Conservation (phyloP, 2,329 filamentous ascomycete genomes). For the Colletotrichum echinochloae region DNA sequence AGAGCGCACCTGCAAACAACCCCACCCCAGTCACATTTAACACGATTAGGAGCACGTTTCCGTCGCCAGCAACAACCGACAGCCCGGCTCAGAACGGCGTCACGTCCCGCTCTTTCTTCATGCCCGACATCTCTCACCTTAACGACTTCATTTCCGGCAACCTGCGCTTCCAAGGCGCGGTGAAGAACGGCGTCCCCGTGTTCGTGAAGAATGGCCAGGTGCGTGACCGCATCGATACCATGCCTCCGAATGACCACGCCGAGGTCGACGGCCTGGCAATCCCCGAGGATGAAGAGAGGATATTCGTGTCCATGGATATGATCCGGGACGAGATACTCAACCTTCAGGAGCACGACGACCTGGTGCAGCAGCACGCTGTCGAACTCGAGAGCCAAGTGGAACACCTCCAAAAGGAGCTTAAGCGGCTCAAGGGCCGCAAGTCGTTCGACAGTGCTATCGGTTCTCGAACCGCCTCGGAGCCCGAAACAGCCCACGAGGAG, state of each 20-base stretch:
- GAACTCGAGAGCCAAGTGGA: conserved; percentile 65
- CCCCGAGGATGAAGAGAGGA: conserved; percentile 66
- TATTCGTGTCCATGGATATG: conserved; percentile 72
- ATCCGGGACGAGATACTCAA: conserved; percentile 68
- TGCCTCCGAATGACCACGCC: conserved; percentile 56
- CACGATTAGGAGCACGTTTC: conserved; percentile 39
- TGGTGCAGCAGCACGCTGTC: conserved; percentile 66
- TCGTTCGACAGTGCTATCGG: conserved; percentile 53
- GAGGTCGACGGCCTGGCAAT: conserved; percentile 64
- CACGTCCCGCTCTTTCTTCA: conserved; percentile 64
- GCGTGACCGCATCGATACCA: conserved; percentile 55
- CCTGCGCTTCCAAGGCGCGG: conserved; percentile 62
- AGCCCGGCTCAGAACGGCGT: conserved; percentile 54
- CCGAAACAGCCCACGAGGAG: conserved; percentile 56
- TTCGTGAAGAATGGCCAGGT: conserved; percentile 67
- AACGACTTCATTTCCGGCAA: conserved; percentile 68
- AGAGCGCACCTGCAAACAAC: conserved; percentile 19
- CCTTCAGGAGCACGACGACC: conserved; percentile 67
- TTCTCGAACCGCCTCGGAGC: conserved; percentile 54
- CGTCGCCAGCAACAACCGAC: conserved; percentile 51
- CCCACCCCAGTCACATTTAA: conserved; percentile 40
- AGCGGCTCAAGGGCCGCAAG: conserved; percentile 56
- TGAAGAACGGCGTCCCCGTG: conserved; percentile 66
- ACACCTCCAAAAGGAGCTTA: conserved; percentile 62
- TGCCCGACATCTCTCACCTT: conserved; percentile 67